Base-by-base conservation (phyloP, 2,329 filamentous ascomycete species). In the Dactylellina drechsleri region DNA sequence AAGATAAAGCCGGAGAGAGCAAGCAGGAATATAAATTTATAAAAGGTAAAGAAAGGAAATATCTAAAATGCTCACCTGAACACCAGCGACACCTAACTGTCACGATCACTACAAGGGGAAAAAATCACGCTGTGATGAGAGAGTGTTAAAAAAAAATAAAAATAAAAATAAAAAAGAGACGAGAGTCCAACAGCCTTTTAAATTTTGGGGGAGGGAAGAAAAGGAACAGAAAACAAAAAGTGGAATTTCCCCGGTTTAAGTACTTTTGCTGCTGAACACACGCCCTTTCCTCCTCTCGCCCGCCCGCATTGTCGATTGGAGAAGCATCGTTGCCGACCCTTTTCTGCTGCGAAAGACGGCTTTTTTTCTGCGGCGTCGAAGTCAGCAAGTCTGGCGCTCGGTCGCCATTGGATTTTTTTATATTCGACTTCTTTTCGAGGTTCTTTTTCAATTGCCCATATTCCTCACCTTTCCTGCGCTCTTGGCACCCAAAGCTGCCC, bases 211-310 rank as follows among this genome's bases (percentile, higher is more conserved):
- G n/a, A 52, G 10, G 31, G n/a, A 54, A 41, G 40, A 56, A 28
- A 31, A 43, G 10, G 23, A 40, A 8, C 20, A 49, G 58, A 52
- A 45, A 53, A 50, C 40, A 18, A 59, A 67, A 64, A 74, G 62
- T 66, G 70, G 64, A 74, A 74, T 74, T 59, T 64, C 60, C 64
- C 70, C 58, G 70, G 70, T 67, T 74, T 74, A 74, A 74, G 70
- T 74, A 74, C 70, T 67, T 54, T 65, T 43, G 60, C 60, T 40
- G 53, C 61, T 53, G 68, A 43, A 62, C 70, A 50, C 70, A 41
- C 61, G 57, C 57, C 47, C 70, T 28, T 28, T 41, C 31, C 18
- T 31, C 18, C 28, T 15, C 53, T 23, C 45, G 23, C 49, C 23
- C 50, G 41, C 54, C 53, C 56, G 40, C 50, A 36, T 54, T 23